These are phyloP conservation scores for Balamuthia mandrillaris DNA, from an alignment of 208 protist genomes.

Conservation along the genomic window DNA sequence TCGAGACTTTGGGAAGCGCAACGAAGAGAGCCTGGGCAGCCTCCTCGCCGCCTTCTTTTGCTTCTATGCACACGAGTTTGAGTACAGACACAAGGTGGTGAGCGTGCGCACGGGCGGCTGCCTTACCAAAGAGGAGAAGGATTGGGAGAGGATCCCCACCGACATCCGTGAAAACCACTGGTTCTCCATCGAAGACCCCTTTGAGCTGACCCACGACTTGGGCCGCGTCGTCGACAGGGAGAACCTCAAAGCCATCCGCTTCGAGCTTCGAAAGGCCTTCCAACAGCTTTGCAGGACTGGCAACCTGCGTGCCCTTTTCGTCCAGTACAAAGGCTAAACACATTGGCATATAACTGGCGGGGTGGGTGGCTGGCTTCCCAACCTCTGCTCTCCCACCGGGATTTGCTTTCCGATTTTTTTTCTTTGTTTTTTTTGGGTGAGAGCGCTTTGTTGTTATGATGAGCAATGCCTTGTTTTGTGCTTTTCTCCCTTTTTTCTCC, in stretches of 20 bases:
- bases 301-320: too few species aligned
- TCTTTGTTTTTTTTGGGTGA: too few species aligned
- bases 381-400: too few species aligned
- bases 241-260: constrained; percentile 45
- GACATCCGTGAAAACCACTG: constrained; percentile 50
- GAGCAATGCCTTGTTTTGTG: too few species aligned
- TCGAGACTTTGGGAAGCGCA: constrained; percentile 16
- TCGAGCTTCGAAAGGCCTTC: constrained; percentile 55
- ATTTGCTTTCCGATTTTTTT: too few species aligned
- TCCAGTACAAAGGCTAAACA: too few species aligned
- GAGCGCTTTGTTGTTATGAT: too few species aligned
- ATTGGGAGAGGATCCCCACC: constrained; percentile 54
- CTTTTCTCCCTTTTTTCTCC: too few species aligned
- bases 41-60: constrained; percentile 68
- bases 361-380: too few species aligned
- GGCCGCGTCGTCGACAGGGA: constrained; percentile 57
- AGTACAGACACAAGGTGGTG: constrained; percentile 53
- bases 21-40: constrained; percentile 48
- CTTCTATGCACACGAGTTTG: constrained; percentile 64
- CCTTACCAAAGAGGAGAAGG: constrained; percentile 57
- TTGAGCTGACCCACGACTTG: constrained; percentile 67
- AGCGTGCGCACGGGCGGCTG: constrained; percentile 44
- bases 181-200: constrained; percentile 70
- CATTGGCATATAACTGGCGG: too few species aligned
- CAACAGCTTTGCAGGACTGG: constrained; percentile 27